Base-by-base conservation (phyloP, 2,329 filamentous ascomycete genomes). In the Microcyclosporella mali region DNA sequence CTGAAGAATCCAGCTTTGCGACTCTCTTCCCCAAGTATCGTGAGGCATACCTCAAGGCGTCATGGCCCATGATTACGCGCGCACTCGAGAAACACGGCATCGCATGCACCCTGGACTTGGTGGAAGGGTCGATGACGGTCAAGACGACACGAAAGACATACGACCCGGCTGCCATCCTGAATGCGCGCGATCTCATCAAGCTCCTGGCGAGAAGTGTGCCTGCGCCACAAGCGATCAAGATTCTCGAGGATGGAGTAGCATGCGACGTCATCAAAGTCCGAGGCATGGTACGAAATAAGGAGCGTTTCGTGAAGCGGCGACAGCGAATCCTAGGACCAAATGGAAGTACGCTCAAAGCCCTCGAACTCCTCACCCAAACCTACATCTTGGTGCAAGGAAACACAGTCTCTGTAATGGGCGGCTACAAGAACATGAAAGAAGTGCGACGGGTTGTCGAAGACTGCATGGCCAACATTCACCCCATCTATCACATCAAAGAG, bases 381-480 rank as follows among this genome's bases (percentile, higher is more conserved):
- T 95, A 97, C 65, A 85, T 98, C 40, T 77, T 97, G 32, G 92
- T 98, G 1, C 92, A 98, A 65, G 92, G 92, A 54, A 97, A 95
- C 66, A 97, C 92, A 0, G 92, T 98, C 19, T 81, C 82, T 1
- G 84, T 79, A 4, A 95, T 98, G 85, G 92, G 92, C 0, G 81
- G 83, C 0, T 97, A 84, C 71, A 95, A 94, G 67, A 88, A 88
- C 2, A 68, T 98, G 35, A 97, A 97, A 69, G 90, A 95, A 59
- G 81, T 95, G 21, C 81, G 92, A 35, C 77, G 88, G 40, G 81
- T 95, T 15, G 79, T 97, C 29, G 85, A 94, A 66, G 90, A 97
- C 66, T 95, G 88, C 70, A 97, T 98, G 92, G 79, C 79, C 59
- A 98, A 98, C 63, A 81, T 95, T 43, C 92, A 87, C 57, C 83